A percentile compares a stretch with the other conserved stretches of the same genome.
Conservation (phyloP, 129 eudicot species). For the Flaveria brownii region DNA sequence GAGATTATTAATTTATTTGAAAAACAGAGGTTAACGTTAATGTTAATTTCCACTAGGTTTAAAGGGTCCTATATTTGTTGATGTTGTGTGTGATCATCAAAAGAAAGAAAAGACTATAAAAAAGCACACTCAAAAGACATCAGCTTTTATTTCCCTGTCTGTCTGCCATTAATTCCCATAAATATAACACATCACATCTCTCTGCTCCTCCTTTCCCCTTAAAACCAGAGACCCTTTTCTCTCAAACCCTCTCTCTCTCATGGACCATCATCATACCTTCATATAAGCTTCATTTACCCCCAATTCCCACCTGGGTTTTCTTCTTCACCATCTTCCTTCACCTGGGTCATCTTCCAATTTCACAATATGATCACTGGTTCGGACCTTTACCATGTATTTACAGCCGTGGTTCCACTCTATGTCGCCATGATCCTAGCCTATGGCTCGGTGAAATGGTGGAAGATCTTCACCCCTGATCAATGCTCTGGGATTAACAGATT, state of each 20-base stretch:
- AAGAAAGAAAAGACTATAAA: slow-evolving; percentile 37
- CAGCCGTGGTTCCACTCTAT: slow-evolving; percentile 91
- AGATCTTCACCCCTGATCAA: slow-evolving; percentile 84
- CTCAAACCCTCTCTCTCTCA: slow-evolving; percentile 20
- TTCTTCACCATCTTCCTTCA: slow-evolving; percentile 16
- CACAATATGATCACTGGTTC: slow-evolving; percentile 56
- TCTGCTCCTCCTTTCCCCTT: slow-evolving; percentile 36
- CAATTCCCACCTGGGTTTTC: background rate
- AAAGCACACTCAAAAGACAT: slow-evolving; percentile 47
- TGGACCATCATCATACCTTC: background rate
- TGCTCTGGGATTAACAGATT: slow-evolving; percentile 95
- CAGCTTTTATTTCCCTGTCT: slow-evolving; percentile 72
- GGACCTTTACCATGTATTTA: slow-evolving; percentile 83
- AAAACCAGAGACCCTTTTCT: slow-evolving; percentile 36
- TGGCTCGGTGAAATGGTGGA: slow-evolving; percentile 96
- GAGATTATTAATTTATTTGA: too few relatives aligned
- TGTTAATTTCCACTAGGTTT: too few relatives aligned
- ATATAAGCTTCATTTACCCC: background rate
- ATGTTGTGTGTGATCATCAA: slow-evolving; percentile 44
- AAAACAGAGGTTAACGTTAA: too few relatives aligned
- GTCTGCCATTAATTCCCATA: slow-evolving; percentile 79
- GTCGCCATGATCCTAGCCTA: slow-evolving; percentile 96
- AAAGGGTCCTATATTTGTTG: too few relatives aligned
- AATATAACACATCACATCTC: slow-evolving; percentile 50
- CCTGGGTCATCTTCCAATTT: slow-evolving; percentile 28